Evolutionary conservation across 1,284 basidiomycete species (phyloP).

Genomic region (Ustilago hordei): DNA sequence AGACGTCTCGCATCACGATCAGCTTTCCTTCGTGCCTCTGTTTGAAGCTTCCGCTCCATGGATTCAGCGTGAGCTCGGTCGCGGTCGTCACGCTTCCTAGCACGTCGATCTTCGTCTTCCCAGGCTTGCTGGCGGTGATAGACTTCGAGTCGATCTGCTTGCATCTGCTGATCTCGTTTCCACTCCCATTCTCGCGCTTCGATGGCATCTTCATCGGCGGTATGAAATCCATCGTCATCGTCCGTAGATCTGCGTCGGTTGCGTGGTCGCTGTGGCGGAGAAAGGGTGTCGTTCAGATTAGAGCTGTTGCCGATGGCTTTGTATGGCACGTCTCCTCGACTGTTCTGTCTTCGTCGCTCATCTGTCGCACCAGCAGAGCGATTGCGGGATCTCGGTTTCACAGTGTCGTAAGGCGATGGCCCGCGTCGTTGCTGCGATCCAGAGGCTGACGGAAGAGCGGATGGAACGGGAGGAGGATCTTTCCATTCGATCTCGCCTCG

Average conservation of each 20-base stretch:
- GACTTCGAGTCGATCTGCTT: conserved; percentile 37
- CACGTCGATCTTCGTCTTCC: conserved; percentile 34
- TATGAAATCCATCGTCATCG: conserved; percentile 40
- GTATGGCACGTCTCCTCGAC: conserved; percentile 12
- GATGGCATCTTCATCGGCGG: conserved; percentile 45
- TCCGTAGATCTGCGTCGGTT: conserved; percentile 36
- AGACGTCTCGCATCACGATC: conserved; percentile 32
- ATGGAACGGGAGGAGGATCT: conserved; percentile 20
- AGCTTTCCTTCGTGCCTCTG: conserved; percentile 19
- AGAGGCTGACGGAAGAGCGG: conserved; percentile 11
- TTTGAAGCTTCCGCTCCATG: conserved; percentile 18
- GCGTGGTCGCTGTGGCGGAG: conserved; percentile 15
- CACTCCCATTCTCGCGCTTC: conserved; percentile 49
- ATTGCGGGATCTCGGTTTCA: conserved; percentile 11
- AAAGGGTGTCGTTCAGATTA: background rate
- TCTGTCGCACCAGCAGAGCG: conserved; percentile 24
- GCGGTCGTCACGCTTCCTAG: conserved; percentile 23
- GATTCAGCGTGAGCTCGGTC: conserved; percentile 22
- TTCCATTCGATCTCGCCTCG: conserved; percentile 56
- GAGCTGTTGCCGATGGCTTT: conserved; percentile 19
- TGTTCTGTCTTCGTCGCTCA: conserved; percentile 15
- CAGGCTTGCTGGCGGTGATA: conserved; percentile 29
- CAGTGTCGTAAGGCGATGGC: conserved; percentile 21
- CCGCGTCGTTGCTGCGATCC: conserved; percentile 15
- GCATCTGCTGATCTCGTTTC: conserved; percentile 37